phyloP scores from a whole-genome alignment of 176 grass and related monocot species.

The Raddia distichophylla region DNA sequence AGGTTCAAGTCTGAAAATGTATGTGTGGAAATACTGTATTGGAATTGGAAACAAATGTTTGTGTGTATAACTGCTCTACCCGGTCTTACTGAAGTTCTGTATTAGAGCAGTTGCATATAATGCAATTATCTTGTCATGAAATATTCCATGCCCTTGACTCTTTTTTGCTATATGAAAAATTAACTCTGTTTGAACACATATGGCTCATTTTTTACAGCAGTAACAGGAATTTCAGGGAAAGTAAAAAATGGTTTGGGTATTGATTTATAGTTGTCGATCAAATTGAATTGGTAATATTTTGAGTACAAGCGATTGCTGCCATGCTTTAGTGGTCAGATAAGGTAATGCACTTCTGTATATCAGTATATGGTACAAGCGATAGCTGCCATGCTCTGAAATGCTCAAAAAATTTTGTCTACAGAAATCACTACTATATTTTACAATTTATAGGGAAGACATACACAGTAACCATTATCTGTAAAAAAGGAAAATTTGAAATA shows the following conservation, averaged over 20 bases:
- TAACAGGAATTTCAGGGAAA: neutral
- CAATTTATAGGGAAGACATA: neutral
- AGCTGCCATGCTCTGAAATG: slow-evolving; percentile 5
- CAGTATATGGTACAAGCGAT: neutral
- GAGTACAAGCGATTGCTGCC: neutral
- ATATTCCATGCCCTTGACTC: neutral
- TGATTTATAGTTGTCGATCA: neutral
- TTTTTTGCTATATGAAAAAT: neutral
- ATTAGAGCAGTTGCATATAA: slow-evolving; percentile 3
- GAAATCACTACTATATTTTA: neutral
- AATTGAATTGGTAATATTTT: neutral
- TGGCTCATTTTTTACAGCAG: slow-evolving; percentile 2
- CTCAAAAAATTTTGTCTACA: neutral
- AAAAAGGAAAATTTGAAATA: neutral
- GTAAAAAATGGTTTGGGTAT: neutral
- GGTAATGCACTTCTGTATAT: no score
- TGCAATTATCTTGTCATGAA: neutral
- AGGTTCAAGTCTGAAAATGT: slow-evolving; percentile 13
- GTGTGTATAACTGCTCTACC: neutral
- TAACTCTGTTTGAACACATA: neutral
- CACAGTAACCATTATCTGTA: neutral
- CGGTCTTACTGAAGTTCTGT: neutral
- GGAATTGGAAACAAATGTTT: neutral
- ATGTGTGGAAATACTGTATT: slow-evolving; percentile 3
- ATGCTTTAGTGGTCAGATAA: neutral